Conservation (phyloP, 495 filamentous ascomycete species). For the Arthonia radiata region DNA sequence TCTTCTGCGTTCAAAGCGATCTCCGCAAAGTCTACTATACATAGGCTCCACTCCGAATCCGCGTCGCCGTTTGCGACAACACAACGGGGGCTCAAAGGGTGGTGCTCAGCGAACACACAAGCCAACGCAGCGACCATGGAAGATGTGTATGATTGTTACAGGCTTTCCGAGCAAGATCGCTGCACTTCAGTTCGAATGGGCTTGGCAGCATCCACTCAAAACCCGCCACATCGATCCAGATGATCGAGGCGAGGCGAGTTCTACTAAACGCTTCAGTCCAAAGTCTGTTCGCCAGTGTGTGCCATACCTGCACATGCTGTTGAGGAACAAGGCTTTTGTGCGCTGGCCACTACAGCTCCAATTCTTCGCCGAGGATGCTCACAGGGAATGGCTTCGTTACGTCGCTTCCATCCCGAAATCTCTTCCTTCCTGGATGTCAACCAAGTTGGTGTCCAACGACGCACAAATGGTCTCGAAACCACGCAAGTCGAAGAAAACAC, state of each 20-base stretch:
- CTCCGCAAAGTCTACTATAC: slow-evolving; percentile 43
- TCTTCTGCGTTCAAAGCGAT: slow-evolving; percentile 54
- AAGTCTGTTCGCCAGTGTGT: slow-evolving; percentile 36
- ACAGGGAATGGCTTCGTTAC: slow-evolving; percentile 29
- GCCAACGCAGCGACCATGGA: slow-evolving; percentile 53
- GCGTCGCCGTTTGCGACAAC: slow-evolving; percentile 52
- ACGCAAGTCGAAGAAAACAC: slow-evolving; percentile 4
- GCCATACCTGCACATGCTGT: slow-evolving; percentile 51
- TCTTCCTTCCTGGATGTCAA: neutral
- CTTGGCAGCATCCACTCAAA: slow-evolving; percentile 59
- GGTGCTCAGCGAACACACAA: slow-evolving; percentile 56
- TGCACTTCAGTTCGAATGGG: slow-evolving; percentile 95
- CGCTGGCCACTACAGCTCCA: slow-evolving; percentile 61
- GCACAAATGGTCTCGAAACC: slow-evolving; percentile 1
- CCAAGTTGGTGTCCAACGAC: slow-evolving; percentile 1
- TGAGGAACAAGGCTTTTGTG: slow-evolving; percentile 51
- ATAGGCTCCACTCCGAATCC: slow-evolving; percentile 86
- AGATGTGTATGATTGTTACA: slow-evolving; percentile 70
- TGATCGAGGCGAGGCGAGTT: slow-evolving; percentile 15
- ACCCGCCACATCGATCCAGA: slow-evolving; percentile 43
- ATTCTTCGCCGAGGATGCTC: slow-evolving; percentile 52
- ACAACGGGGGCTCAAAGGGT: slow-evolving; percentile 60
- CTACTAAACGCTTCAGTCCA: slow-evolving; percentile 5
- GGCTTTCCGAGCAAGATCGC: slow-evolving; percentile 72
- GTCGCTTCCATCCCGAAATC: neutral